phyloP scores from a whole-genome alignment of 495 filamentous ascomycete species.

The Aspergillus taichungensis region DNA sequence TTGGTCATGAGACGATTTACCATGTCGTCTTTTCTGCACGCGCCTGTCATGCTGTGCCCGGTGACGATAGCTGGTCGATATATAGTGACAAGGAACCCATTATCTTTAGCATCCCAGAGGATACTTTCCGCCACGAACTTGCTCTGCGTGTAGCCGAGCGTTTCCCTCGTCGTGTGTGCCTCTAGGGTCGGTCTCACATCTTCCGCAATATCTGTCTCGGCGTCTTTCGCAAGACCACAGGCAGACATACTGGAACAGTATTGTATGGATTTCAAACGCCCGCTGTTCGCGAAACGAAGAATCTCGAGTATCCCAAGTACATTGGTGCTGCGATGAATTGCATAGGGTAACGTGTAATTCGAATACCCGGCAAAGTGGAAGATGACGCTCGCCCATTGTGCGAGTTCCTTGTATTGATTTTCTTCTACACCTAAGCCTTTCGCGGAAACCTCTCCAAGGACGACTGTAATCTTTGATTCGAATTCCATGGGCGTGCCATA shows the following conservation, averaged over 20 bases:
- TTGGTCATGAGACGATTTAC: slow-evolving; percentile 4
- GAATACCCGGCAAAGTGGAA: slow-evolving; percentile 11
- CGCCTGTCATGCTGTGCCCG: slow-evolving; percentile 5
- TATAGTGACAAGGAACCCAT: slow-evolving; percentile 10
- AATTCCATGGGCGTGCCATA: background rate
- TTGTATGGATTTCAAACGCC: slow-evolving; percentile 7
- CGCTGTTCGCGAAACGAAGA: slow-evolving; percentile 3
- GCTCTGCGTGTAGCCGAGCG: slow-evolving; percentile 11
- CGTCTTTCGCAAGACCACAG: slow-evolving; percentile 2
- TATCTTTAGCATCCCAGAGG: slow-evolving; percentile 4
- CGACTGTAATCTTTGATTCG: slow-evolving; percentile 1
- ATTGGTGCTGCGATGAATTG: slow-evolving; percentile 8
- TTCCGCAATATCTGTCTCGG: slow-evolving; percentile 2
- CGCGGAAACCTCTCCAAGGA: slow-evolving; percentile 3
- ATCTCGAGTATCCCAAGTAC: slow-evolving; percentile 4
- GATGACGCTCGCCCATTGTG: slow-evolving; percentile 9
- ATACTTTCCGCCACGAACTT: slow-evolving; percentile 9
- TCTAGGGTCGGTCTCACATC: slow-evolving; percentile 4
- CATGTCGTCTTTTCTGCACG: slow-evolving; percentile 13
- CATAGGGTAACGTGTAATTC: slow-evolving; percentile 10
- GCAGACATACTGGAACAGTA: slow-evolving; percentile 12
- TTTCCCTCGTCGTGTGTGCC: slow-evolving; percentile 1
- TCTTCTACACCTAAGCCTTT: slow-evolving; percentile 1
- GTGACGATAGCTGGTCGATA: slow-evolving; percentile 8
- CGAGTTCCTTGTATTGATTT: slow-evolving; percentile 1